phyloP scores from a whole-genome alignment of 345 rosid genomes.

The Ailanthus altissimus region DNA sequence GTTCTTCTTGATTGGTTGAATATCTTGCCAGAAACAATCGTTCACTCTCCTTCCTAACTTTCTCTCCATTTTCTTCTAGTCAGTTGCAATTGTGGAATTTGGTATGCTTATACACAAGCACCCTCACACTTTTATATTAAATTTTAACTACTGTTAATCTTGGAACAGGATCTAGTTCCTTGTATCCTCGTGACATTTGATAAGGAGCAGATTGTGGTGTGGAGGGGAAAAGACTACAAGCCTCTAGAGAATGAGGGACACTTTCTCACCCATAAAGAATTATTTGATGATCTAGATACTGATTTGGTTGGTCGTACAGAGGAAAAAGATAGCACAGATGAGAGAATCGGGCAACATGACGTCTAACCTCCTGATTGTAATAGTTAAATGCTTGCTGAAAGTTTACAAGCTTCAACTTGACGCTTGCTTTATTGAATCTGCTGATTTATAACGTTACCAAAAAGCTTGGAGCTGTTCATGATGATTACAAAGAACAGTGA shows the following conservation, averaged over 20 bases:
- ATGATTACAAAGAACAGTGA: no score
- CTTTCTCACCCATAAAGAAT: conserved; percentile 33
- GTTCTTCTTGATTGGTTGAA: not conserved
- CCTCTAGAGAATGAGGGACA: conserved; percentile 45
- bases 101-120: not conserved
- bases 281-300: conserved; percentile 28
- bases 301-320: not conserved
- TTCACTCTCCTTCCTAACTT: not conserved
- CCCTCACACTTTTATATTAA: not conserved
- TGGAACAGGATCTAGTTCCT: conserved; percentile 73
- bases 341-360: conserved; percentile 5
- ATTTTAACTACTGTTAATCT: conserved; percentile 5
- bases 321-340: conserved; percentile 12
- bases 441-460: not conserved
- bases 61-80: not conserved
- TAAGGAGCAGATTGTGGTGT: conserved; percentile 86
- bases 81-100: not conserved
- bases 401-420: not conserved
- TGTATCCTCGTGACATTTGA: conserved; percentile 85
- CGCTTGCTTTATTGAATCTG: conserved; percentile 4
- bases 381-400: conserved; percentile 8
- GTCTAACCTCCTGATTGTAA: conserved; percentile 17
- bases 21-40: not conserved
- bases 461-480: no score
- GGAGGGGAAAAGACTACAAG: conserved; percentile 74